phyloP scores from a whole-genome alignment of 2,329 filamentous ascomycete genomes.

The Ophiostoma ulmi region DNA sequence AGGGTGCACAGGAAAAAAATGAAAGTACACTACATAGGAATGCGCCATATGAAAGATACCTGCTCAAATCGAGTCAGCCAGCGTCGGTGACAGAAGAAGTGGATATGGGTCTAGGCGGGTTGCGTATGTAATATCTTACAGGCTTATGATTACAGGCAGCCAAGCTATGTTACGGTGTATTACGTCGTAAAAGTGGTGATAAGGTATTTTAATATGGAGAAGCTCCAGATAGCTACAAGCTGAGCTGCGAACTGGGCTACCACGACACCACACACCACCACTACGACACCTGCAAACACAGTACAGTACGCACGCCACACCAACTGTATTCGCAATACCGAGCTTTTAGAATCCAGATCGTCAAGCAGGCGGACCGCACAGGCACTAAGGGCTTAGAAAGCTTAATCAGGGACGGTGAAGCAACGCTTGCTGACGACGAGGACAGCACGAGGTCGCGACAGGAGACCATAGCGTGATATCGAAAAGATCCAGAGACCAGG shows the following conservation, averaged over 20 bases:
- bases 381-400: constrained; percentile 18
- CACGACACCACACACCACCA: background rate
- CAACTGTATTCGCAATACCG: constrained; percentile 14
- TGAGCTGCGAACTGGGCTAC: background rate
- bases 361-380: constrained; percentile 15
- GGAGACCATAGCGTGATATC: background rate
- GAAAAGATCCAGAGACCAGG: background rate
- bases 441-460: constrained; percentile 1
- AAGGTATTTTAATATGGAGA: background rate
- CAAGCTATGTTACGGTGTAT: background rate
- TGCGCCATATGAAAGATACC: background rate
- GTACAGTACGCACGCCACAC: background rate
- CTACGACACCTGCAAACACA: background rate
- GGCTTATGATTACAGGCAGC: constrained; percentile 3
- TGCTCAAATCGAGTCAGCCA: background rate
- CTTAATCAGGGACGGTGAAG: constrained; percentile 19
- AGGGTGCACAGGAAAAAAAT: background rate
- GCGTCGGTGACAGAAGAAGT: constrained; percentile 10
- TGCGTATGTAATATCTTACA: constrained; percentile 2
- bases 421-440: constrained; percentile 1
- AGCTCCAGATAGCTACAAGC: constrained; percentile 3
- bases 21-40: constrained; percentile 11
- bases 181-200: background rate
- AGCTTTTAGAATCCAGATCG: constrained; percentile 19
- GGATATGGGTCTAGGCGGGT: background rate